Conservation (phyloP, 2,329 filamentous ascomycete genomes). For the Penicillium sp. region DNA sequence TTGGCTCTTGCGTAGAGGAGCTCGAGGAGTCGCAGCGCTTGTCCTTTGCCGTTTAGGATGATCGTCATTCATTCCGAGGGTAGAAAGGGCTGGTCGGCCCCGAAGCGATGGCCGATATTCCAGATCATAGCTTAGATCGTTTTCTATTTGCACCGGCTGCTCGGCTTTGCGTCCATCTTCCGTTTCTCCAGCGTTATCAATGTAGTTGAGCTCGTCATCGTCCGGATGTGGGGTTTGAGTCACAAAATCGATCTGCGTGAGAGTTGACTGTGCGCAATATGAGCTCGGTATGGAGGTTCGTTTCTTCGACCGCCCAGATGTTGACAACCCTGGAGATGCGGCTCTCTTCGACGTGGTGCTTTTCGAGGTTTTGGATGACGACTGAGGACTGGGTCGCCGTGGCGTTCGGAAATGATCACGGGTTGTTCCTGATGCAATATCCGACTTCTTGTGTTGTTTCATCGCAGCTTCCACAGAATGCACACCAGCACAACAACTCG, state of each 20-base stretch:
- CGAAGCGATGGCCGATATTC: constrained; percentile 20
- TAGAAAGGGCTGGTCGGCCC: constrained; percentile 12
- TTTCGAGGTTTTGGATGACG: constrained; percentile 16
- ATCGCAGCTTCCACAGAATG: constrained; percentile 26
- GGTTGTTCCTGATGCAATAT: constrained; percentile 17
- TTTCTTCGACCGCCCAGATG: constrained; percentile 22
- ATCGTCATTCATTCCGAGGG: constrained; percentile 15
- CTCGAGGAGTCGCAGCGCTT: constrained; percentile 1
- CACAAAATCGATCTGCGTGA: constrained; percentile 47
- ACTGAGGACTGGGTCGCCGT: constrained; percentile 16
- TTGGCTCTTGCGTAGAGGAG: constrained; percentile 16
- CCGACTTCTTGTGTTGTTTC: constrained; percentile 24
- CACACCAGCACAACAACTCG: constrained; percentile 3
- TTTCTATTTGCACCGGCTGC: constrained; percentile 28
- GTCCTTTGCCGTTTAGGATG: constrained; percentile 21
- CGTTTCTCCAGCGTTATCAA: constrained; percentile 20
- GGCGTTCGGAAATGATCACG: constrained; percentile 26
- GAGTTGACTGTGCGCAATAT: constrained; percentile 36
- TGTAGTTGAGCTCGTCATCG: constrained; percentile 35
- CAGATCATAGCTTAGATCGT: constrained; percentile 27
- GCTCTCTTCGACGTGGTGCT: constrained; percentile 17
- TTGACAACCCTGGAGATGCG: constrained; percentile 17
- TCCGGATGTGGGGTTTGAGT: constrained; percentile 23
- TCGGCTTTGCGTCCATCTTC: constrained; percentile 4
- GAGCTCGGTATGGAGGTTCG: constrained; percentile 20